Evolutionary conservation across 345 rosid species (phyloP).

Genomic region (Raphanus sativus): DNA sequence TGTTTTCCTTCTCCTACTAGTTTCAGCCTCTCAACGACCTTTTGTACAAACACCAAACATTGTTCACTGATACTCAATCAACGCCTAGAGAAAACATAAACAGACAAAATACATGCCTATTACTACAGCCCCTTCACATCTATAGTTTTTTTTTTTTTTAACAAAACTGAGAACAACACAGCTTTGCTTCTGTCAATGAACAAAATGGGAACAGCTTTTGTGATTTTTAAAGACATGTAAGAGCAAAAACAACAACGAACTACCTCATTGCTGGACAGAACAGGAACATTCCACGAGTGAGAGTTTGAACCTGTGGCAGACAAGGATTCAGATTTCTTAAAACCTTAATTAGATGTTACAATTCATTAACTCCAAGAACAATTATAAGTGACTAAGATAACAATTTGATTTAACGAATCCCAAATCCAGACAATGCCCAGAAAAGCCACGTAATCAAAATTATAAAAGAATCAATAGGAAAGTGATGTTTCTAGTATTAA

Average conservation of each 20-base stretch:
- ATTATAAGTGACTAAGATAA: neutral
- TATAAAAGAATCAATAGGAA: neutral
- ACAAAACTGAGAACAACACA: neutral
- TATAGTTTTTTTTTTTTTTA: neutral
- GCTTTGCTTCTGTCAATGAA: neutral
- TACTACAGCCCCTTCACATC: neutral
- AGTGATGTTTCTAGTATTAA: neutral
- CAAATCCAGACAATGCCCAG: neutral
- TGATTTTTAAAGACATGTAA: neutral
- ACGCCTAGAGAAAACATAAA: neutral
- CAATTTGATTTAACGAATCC: neutral
- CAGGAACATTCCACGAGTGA: conserved; percentile 50
- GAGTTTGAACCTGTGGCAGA: conserved; percentile 42
- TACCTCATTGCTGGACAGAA: conserved; percentile 65
- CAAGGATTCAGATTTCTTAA: neutral
- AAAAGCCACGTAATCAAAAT: neutral
- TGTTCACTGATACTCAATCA: neutral
- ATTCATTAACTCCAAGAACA: neutral
- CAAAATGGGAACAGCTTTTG: neutral
- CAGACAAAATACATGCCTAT: neutral
- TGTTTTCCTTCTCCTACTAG: conserved; percentile 50
- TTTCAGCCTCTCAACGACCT: conserved; percentile 70
- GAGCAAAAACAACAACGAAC: neutral
- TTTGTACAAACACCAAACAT: neutral
- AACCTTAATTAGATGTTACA: neutral